phyloP scores from a whole-genome alignment of 1,284 basidiomycete species.

The Waitea zeae region DNA sequence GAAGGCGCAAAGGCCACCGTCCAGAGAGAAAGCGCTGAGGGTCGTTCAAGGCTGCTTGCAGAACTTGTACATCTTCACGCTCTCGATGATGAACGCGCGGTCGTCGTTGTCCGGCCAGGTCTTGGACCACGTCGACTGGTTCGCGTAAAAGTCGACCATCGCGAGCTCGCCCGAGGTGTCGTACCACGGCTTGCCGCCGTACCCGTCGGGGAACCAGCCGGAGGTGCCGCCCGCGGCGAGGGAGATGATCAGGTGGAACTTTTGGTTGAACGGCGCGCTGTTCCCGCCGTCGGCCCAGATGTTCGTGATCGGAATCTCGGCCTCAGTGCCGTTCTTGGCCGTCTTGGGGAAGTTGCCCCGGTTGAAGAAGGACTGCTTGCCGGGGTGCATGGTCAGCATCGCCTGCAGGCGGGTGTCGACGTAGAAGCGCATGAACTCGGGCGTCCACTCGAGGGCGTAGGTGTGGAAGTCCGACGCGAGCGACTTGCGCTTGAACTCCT shows the following conservation, averaged over 20 bases:
- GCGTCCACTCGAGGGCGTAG: constrained; percentile 70
- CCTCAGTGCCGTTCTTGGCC: constrained; percentile 25
- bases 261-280: constrained; percentile 62
- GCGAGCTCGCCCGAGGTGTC: constrained; percentile 50
- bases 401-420: constrained; percentile 28
- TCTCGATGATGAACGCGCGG: constrained; percentile 45
- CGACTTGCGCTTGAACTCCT: constrained; percentile 41
- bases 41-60: no score
- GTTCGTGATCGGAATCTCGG: constrained; percentile 28
- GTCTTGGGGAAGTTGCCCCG: constrained; percentile 17
- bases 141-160: constrained; percentile 50
- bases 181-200: constrained; percentile 65
- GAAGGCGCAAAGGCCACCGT: no score
- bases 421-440: constrained; percentile 43
- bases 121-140: constrained; percentile 46
- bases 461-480: constrained; percentile 55
- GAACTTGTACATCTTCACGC: not conserved
- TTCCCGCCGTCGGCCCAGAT: constrained; percentile 27
- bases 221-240: constrained; percentile 74
- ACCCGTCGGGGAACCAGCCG: constrained; percentile 74
- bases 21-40: no score
- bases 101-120: constrained; percentile 51
- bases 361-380: constrained; percentile 13
- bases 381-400: constrained; percentile 26
- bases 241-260: constrained; percentile 70